Percentiles rank a stretch among this genome's conserved stretches.
Evolutionary conservation across 2,329 filamentous ascomycete genomes (phyloP).

Genomic region (Fusarium domesticum): DNA sequence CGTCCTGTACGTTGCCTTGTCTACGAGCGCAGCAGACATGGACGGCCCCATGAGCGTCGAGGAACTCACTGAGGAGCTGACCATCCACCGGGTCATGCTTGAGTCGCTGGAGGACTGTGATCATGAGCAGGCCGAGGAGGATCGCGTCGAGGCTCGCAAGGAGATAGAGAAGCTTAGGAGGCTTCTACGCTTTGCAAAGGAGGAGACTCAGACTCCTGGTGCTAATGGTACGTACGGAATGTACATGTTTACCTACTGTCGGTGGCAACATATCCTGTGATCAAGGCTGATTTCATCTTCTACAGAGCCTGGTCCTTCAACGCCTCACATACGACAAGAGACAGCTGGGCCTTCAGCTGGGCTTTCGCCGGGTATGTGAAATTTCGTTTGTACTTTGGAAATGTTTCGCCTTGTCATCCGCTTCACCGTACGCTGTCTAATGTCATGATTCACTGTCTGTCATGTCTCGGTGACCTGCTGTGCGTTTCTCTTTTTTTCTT

Average conservation of each 20-base stretch:
- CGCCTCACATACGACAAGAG: neutral
- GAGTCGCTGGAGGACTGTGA: slow-evolving; percentile 35
- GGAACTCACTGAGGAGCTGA: slow-evolving; percentile 41
- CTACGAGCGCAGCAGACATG: slow-evolving; percentile 9
- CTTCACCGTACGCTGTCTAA: neutral
- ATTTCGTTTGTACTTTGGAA: too few relatives aligned
- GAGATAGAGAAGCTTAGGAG: slow-evolving; percentile 35
- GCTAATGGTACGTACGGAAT: slow-evolving; percentile 12
- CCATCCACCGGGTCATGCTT: slow-evolving; percentile 42
- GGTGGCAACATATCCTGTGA: neutral
- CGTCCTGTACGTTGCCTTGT: slow-evolving; percentile 12
- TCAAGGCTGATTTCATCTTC: slow-evolving; percentile 4
- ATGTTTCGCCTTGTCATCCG: neutral
- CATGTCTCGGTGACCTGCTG: too few relatives aligned
- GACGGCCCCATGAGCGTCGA: slow-evolving; percentile 21
- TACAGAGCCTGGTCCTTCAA: slow-evolving; percentile 3
- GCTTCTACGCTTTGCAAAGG: slow-evolving; percentile 21
- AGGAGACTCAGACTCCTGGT: slow-evolving; percentile 1
- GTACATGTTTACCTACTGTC: neutral
- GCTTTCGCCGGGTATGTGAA: neutral
- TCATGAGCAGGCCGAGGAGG: slow-evolving; percentile 31
- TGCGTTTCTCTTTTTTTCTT: too few relatives aligned
- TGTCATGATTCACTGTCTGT: too few relatives aligned
- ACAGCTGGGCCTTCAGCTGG: neutral
- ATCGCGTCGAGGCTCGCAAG: slow-evolving; percentile 26